These are phyloP conservation scores for Stromatinia cepivora DNA, from an alignment of 2,329 filamentous ascomycete genomes.

Conservation along the genomic window DNA sequence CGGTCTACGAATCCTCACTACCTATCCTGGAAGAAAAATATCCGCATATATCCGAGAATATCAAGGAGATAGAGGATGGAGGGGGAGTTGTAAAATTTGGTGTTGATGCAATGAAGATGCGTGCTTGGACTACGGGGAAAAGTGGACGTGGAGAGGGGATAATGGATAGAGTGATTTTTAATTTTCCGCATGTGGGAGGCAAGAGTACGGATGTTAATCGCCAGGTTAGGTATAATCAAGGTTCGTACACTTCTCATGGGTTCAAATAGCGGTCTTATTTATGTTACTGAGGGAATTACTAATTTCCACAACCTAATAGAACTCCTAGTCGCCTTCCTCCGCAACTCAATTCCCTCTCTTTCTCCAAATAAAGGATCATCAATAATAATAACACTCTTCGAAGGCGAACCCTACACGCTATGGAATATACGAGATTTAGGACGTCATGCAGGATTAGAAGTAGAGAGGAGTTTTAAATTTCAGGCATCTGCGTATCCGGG, in stretches of 20 bases:
- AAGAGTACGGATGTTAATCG: conserved; percentile 90
- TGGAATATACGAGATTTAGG: conserved; percentile 93
- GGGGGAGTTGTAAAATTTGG: conserved; percentile 54
- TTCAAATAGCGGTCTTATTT: neutral
- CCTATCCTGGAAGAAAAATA: conserved; percentile 69
- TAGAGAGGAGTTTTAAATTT: conserved; percentile 71
- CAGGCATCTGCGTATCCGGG: conserved; percentile 66
- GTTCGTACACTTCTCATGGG: conserved; percentile 31
- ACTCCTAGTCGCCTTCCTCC: conserved; percentile 69
- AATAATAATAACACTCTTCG: conserved; percentile 85
- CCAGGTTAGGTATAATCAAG: conserved; percentile 88
- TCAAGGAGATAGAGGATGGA: conserved; percentile 52
- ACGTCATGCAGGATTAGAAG: conserved; percentile 70
- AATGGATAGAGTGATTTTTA: conserved; percentile 85
- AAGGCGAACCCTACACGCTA: conserved; percentile 88
- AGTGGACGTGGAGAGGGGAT: conserved; percentile 41
- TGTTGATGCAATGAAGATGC: conserved; percentile 68
- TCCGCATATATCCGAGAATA: conserved; percentile 64
- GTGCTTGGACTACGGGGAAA: conserved; percentile 43
- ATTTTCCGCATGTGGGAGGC: conserved; percentile 95
- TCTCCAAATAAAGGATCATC: conserved; percentile 50
- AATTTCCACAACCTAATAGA: conserved; percentile 44
- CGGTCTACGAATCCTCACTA: conserved; percentile 59
- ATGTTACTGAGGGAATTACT: neutral
- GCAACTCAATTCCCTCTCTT: conserved; percentile 52